phyloP scores from a whole-genome alignment of 2,329 filamentous ascomycete genomes.

The Furcasterigmium sp. region DNA sequence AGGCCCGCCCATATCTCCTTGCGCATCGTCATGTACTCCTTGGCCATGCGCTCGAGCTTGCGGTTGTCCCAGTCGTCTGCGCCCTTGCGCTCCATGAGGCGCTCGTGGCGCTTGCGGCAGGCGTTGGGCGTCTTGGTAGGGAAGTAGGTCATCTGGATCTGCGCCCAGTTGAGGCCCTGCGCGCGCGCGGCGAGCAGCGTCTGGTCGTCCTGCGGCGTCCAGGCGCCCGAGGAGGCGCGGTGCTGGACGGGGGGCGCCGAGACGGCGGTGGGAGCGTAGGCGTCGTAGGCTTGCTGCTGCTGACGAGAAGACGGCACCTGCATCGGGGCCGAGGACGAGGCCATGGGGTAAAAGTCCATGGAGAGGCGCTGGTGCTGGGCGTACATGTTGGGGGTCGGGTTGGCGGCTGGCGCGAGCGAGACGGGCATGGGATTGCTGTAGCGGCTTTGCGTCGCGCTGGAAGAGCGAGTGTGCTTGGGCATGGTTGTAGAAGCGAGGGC shows the following conservation, averaged over 20 bases:
- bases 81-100: constrained; percentile 70
- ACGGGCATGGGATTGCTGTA: constrained; percentile 30
- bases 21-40: constrained; percentile 73
- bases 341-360: constrained; percentile 34
- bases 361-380: constrained; percentile 32
- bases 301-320: constrained; percentile 17
- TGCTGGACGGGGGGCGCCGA: constrained; percentile 34
- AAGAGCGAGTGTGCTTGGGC: constrained; percentile 38
- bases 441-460: constrained; percentile 29
- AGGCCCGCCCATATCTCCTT: constrained; percentile 78
- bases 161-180: constrained; percentile 75
- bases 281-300: constrained; percentile 29
- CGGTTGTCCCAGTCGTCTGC: constrained; percentile 74
- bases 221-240: constrained; percentile 59
- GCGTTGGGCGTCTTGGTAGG: constrained; percentile 75
- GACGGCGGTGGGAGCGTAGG: constrained; percentile 28
- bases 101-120: constrained; percentile 83
- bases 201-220: constrained; percentile 71
- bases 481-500: too few species aligned
- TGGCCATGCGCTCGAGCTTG: constrained; percentile 68
- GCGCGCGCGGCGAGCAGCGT: constrained; percentile 66
- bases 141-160: constrained; percentile 73
- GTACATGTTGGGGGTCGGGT: constrained; percentile 32
- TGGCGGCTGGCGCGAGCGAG: constrained; percentile 31
- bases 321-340: constrained; percentile 26